phyloP scores from a whole-genome alignment of 768 basidiomycete genomes.

The Suillus brevipes region DNA sequence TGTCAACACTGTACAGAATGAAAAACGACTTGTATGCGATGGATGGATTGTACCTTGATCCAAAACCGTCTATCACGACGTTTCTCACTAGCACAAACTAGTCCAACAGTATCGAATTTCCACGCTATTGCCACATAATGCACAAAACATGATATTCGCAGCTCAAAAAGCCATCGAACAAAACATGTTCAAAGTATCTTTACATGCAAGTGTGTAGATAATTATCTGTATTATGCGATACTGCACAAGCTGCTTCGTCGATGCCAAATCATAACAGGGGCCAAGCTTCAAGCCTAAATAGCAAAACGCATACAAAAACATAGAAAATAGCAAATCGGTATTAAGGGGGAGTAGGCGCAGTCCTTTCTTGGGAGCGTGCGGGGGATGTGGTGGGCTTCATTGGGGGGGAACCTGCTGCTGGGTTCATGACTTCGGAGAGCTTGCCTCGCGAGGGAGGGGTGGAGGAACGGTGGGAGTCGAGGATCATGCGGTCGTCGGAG shows the following conservation, averaged over 20 bases:
- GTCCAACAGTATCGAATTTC: too few species aligned
- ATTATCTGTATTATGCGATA: constrained; percentile 21
- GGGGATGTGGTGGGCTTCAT: constrained; percentile 58
- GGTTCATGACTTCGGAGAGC: constrained; percentile 51
- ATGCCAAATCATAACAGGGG: constrained; percentile 8
- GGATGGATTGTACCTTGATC: too few species aligned
- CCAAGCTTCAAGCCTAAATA: constrained; percentile 7
- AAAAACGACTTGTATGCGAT: too few species aligned
- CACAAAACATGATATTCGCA: constrained; percentile 1
- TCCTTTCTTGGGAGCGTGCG: constrained; percentile 39
- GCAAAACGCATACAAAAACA: constrained; percentile 12
- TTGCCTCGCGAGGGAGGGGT: constrained; percentile 56
- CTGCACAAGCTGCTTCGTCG: constrained; percentile 25
- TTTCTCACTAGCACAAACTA: too few species aligned
- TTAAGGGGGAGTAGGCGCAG: constrained; percentile 30
- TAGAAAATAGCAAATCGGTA: too few species aligned
- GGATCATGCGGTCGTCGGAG: constrained; percentile 36
- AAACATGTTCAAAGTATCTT: constrained; percentile 22
- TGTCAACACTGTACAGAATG: too few species aligned
- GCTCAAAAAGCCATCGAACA: constrained; percentile 15
- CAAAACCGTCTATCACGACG: too few species aligned
- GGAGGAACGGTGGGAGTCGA: constrained; percentile 42
- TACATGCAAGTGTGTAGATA: constrained; percentile 34
- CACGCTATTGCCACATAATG: not conserved
- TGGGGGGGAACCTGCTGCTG: constrained; percentile 50